These are phyloP conservation scores for Seminavis robusta DNA, from an alignment of 108 stramenopile species.

Conservation along the genomic window DNA sequence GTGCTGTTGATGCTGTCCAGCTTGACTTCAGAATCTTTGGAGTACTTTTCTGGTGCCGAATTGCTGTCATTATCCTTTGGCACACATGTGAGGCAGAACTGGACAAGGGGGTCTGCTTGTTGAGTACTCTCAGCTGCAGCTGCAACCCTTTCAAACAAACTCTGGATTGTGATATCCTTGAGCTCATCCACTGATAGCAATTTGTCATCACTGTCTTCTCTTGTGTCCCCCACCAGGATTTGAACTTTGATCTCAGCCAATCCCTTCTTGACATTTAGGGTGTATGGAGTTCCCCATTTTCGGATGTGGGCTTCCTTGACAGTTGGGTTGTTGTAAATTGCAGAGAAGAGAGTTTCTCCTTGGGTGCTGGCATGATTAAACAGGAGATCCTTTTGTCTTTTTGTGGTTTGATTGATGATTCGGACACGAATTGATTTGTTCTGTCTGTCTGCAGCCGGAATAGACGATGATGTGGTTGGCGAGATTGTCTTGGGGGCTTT, in stretches of 20 bases:
- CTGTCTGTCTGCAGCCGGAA: too few relatives aligned
- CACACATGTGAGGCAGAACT: not conserved
- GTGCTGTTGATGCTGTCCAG: too few relatives aligned
- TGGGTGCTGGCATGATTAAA: slow-evolving; percentile 10
- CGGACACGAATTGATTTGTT: slow-evolving; percentile 18
- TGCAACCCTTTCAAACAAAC: not conserved
- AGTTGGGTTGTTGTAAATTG: slow-evolving; percentile 11
- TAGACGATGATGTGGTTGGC: too few relatives aligned
- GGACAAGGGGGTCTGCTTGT: not conserved
- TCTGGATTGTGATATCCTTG: slow-evolving; percentile 7
- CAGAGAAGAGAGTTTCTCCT: slow-evolving; percentile 9
- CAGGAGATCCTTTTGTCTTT: slow-evolving; percentile 21
- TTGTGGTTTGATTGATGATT: slow-evolving; percentile 13
- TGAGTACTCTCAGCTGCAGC: not conserved
- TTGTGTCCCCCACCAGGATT: not conserved
- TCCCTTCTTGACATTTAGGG: slow-evolving; percentile 12
- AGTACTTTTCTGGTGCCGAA: not conserved
- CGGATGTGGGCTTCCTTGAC: slow-evolving; percentile 29
- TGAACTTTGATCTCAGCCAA: slow-evolving; percentile 10
- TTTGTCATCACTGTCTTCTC: not conserved
- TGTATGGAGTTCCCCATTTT: slow-evolving; percentile 18
- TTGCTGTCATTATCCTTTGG: too few relatives aligned
- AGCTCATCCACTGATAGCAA: slow-evolving; percentile 6
- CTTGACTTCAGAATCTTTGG: too few relatives aligned
- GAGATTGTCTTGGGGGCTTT: too few relatives aligned